Percentiles rank a stretch among this genome's conserved stretches.
Evolutionary conservation across 2,329 filamentous ascomycete genomes (phyloP).

Genomic region (Cercospora sp.): DNA sequence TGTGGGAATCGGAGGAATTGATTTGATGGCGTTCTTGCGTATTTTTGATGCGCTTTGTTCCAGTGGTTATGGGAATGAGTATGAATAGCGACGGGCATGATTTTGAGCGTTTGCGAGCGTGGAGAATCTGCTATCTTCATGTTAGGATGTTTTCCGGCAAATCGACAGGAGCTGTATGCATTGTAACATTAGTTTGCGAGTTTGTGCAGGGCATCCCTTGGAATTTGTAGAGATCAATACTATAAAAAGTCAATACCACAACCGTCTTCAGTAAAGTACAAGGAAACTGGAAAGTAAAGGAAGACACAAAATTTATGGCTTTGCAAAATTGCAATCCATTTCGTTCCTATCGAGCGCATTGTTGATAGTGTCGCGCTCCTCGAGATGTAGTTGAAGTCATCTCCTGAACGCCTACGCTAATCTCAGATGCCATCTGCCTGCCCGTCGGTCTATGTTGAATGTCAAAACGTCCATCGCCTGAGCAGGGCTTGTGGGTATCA

Average conservation of each 20-base stretch:
- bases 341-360: conserved; percentile 29
- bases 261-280: background rate
- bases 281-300: background rate
- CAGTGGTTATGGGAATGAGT: background rate
- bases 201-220: background rate
- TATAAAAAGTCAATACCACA: background rate
- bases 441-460: conserved; percentile 33
- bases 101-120: background rate
- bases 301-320: background rate
- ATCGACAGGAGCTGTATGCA: background rate
- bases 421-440: conserved; percentile 28
- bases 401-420: conserved; percentile 34
- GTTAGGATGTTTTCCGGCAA: background rate
- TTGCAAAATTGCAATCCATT: conserved; percentile 18
- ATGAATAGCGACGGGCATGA: background rate
- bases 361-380: conserved; percentile 23
- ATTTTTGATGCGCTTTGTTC: background rate
- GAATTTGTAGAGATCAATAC: background rate
- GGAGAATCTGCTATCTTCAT: background rate
- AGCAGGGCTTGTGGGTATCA: conserved; percentile 33
- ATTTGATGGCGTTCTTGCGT: background rate
- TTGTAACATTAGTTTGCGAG: background rate
- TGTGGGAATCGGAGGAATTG: background rate
- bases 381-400: conserved; percentile 34
- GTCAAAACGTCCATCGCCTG: conserved; percentile 27